Percentiles rank a stretch among this genome's conserved stretches.
Evolutionary conservation across 139 green algal species (phyloP).

Genomic region (Chlamydomonas incerta): DNA sequence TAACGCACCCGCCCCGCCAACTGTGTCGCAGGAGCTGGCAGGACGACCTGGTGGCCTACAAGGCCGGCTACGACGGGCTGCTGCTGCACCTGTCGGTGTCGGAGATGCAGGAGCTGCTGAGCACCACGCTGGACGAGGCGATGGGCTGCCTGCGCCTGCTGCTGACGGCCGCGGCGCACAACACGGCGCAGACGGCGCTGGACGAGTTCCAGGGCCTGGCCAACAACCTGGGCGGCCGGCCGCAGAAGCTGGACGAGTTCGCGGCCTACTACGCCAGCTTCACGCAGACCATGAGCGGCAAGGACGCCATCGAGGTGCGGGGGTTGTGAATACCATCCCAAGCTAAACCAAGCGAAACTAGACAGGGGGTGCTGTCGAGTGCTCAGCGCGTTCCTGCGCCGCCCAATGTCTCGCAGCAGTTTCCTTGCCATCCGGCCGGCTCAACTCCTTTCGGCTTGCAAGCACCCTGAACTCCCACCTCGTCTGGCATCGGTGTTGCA

Average conservation of each 20-base stretch:
- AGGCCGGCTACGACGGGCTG: conserved; percentile 40
- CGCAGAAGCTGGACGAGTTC: conserved; percentile 59
- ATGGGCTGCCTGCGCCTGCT: conserved; percentile 50
- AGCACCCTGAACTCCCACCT: no score
- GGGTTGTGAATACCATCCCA: no score
- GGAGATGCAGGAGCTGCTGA: conserved; percentile 46
- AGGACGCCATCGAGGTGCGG: conserved; percentile 34
- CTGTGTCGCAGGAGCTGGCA: conserved; percentile 47
- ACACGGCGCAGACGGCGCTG: conserved; percentile 51
- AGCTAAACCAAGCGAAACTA: no score
- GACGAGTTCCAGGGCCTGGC: conserved; percentile 46
- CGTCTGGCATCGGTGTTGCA: no score
- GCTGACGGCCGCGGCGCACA: conserved; percentile 62
- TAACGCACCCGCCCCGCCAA: no score
- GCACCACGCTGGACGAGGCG: conserved; percentile 41
- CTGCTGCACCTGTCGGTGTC: conserved; percentile 49
- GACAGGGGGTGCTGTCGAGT: no score
- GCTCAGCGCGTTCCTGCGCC: no score
- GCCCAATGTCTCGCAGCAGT: no score
- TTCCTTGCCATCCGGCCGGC: no score
- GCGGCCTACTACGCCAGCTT: conserved; percentile 38
- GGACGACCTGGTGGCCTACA: conserved; percentile 41
- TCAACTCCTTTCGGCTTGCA: no score
- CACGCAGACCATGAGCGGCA: not conserved
- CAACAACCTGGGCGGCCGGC: conserved; percentile 27